Percentiles rank a stretch among this genome's conserved stretches.
These are phyloP conservation scores for Toxicodendron radicans DNA, from an alignment of 345 rosid genomes.

Conservation along the genomic window DNA sequence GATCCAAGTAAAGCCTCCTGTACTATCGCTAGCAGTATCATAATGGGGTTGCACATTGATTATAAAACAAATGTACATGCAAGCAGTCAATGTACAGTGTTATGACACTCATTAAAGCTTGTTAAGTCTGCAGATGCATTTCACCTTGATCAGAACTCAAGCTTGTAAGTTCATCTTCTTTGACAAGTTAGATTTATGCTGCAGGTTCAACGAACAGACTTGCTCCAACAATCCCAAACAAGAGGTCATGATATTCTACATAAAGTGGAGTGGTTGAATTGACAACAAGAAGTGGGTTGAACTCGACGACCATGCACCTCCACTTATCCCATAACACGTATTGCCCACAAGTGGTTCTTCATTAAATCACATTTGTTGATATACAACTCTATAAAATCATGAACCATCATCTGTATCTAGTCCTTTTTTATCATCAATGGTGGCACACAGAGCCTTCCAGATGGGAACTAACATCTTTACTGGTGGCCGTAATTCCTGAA, in stretches of 20 bases:
- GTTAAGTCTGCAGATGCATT: background rate
- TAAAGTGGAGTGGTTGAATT: background rate
- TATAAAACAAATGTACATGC: slow-evolving; percentile 8
- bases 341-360: background rate
- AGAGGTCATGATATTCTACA: background rate
- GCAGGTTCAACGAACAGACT: slow-evolving; percentile 11
- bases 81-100: background rate
- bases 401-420: slow-evolving; percentile 24
- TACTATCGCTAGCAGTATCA: background rate
- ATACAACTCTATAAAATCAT: background rate
- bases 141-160: slow-evolving; percentile 1
- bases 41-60: background rate
- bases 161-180: background rate
- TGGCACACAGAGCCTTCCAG: slow-evolving; percentile 76
- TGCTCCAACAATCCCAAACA: background rate
- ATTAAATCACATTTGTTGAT: background rate
- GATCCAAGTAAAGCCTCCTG: background rate
- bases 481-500: slow-evolving; percentile 70
- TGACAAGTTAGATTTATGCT: background rate
- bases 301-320: background rate
- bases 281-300: background rate
- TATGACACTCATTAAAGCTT: background rate
- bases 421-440: slow-evolving; percentile 32
- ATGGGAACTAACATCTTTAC: slow-evolving; percentile 75
- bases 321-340: background rate